Base-by-base conservation (phyloP, 1,284 basidiomycete species). In the Mixia osmundae region DNA sequence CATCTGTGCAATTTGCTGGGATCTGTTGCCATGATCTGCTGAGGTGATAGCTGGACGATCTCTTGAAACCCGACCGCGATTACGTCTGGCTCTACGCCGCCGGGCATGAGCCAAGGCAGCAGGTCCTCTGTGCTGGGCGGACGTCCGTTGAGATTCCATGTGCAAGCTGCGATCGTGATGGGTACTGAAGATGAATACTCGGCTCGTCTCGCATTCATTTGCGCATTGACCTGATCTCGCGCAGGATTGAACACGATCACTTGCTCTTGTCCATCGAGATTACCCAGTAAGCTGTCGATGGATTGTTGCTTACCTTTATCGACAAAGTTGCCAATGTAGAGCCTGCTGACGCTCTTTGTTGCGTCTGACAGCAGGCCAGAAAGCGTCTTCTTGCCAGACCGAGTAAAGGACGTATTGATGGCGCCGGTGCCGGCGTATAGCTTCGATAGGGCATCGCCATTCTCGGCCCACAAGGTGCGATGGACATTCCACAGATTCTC, bases 311-410 rank as follows among this genome's bases (percentile, higher is more conserved):
- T 97, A 30, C 67, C 71, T 55, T 80, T 82, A 56, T 99, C 91
- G 47, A 89, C 79, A 54, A 97, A 95, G 53, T 95, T 95, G 55
- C 89, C 91, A 55, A 95, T 91, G 52, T 95, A 95, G 38, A 89
- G 85, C 40, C 85, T 68, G 11, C 57, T 54, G 15, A 91, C 80
- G 50, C 82, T 89, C 57, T 97, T 97, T 2, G 85, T 91, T 3
- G 89, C 89, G 57, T 99, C 85, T 14, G 82, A 85, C 16, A 97
- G 58, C 20, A 91, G 66, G 22, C 83, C 82, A 64, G 47, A 82
- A 38, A 89, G 60, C 3, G 85, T 94, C 45, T 83, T 71, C 57
- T 89, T 95, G 24, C 91, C 91, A 41, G 69, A 83, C 34, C 89
- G 63, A 5, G 89, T 95, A 52, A 83, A 91, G 49, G 76, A 83